These are phyloP conservation scores for Globisporangium yorkense DNA, from an alignment of 352 stramenopile species.

Conservation along the genomic window DNA sequence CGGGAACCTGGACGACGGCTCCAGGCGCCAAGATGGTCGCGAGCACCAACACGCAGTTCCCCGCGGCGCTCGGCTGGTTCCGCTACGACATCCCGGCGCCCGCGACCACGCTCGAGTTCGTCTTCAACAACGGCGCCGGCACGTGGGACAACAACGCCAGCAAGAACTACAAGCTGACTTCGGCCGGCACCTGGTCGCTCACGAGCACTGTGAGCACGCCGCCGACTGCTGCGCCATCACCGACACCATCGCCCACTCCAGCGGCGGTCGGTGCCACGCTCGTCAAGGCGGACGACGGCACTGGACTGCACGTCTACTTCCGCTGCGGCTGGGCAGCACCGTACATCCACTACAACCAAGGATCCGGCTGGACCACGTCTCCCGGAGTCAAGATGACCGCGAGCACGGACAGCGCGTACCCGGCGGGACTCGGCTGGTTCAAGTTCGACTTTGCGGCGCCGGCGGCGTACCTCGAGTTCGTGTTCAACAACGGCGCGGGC, in stretches of 20 bases:
- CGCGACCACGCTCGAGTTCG: slow-evolving; percentile 28
- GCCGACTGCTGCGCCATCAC: slow-evolving; percentile 18
- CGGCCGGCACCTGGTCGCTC: slow-evolving; percentile 28
- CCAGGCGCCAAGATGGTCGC: slow-evolving; percentile 9
- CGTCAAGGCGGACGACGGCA: slow-evolving; percentile 24
- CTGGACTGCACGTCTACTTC: slow-evolving; percentile 28
- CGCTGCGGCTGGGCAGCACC: slow-evolving; percentile 20
- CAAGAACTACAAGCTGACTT: slow-evolving; percentile 36
- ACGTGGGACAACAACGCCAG: slow-evolving; percentile 42
- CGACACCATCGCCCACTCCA: not conserved
- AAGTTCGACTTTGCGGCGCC: slow-evolving; percentile 22
- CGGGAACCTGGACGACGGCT: slow-evolving; percentile 11
- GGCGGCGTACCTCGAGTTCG: slow-evolving; percentile 21
- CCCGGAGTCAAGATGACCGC: slow-evolving; percentile 27
- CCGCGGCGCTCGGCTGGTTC: slow-evolving; percentile 26
- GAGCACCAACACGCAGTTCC: slow-evolving; percentile 18
- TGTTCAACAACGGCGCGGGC: slow-evolving; percentile 34
- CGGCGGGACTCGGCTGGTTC: slow-evolving; percentile 34
- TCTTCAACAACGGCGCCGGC: slow-evolving; percentile 42
- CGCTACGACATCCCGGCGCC: slow-evolving; percentile 28
- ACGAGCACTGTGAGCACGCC: slow-evolving; percentile 28
- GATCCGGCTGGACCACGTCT: slow-evolving; percentile 25
- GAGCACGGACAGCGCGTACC: slow-evolving; percentile 29
- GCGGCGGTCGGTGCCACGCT: slow-evolving; percentile 11
- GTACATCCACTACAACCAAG: slow-evolving; percentile 35